These are phyloP conservation scores for Annulohypoxylon stygium DNA, from an alignment of 495 filamentous ascomycete genomes.

Conservation along the genomic window DNA sequence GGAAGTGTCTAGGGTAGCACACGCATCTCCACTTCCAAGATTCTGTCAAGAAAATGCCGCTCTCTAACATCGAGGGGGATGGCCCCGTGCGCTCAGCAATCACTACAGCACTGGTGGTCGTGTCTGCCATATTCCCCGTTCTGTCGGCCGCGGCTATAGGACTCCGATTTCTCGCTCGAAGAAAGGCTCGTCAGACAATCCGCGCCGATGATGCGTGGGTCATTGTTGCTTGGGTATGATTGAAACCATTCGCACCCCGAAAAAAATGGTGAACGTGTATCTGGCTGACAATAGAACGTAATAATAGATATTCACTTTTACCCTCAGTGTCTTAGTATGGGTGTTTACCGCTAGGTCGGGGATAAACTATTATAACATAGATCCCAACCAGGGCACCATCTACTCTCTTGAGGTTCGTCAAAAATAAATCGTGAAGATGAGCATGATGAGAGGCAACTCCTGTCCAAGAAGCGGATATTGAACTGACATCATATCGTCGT, in stretches of 20 bases:
- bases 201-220: slow-evolving; percentile 12
- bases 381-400: background rate
- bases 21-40: background rate
- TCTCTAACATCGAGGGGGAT: background rate
- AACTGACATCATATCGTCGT: too few relatives aligned
- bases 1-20: background rate
- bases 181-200: background rate
- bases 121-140: slow-evolving; percentile 11
- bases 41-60: background rate
- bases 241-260: background rate
- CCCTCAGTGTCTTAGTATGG: slow-evolving; percentile 10
- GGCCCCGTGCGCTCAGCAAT: background rate
- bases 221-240: slow-evolving; percentile 3
- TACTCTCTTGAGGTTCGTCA: background rate
- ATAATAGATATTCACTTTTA: slow-evolving; percentile 6
- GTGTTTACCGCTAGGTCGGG: slow-evolving; percentile 7
- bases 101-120: slow-evolving; percentile 5
- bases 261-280: too few relatives aligned
- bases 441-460: too few relatives aligned
- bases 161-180: slow-evolving; percentile 1
- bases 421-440: too few relatives aligned
- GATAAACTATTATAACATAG: slow-evolving; percentile 14
- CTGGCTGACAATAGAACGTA: slow-evolving; percentile 2
- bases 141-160: background rate
- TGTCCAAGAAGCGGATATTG: too few relatives aligned